Conservation (phyloP, 1,139 yeast genomes). For the Hyphopichia pseudoburtonii region DNA sequence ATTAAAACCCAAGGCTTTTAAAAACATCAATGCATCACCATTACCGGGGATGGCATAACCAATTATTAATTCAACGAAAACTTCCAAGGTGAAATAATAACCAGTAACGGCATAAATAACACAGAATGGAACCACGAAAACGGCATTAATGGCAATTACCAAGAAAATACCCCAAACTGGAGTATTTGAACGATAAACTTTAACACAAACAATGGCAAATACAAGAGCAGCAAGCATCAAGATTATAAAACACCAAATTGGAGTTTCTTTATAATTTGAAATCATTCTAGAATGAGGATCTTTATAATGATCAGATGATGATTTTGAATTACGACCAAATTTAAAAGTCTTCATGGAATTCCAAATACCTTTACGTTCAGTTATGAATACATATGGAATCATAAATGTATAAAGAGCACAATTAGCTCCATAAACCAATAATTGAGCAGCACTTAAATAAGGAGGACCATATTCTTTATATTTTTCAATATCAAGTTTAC, state of each 20-base stretch:
- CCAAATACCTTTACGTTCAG: conserved; percentile 19
- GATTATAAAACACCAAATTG: conserved; percentile 54
- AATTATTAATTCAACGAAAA: conserved; percentile 52
- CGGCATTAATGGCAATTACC: conserved; percentile 47
- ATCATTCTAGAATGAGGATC: conserved; percentile 56
- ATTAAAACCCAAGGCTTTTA: conserved; percentile 55
- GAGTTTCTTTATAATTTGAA: conserved; percentile 53
- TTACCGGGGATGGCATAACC: conserved; percentile 62
- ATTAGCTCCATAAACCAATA: conserved; percentile 41
- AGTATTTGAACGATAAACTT: conserved; percentile 41
- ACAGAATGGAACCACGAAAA: conserved; percentile 49
- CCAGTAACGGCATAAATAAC: conserved; percentile 51
- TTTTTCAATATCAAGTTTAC: conserved; percentile 38
- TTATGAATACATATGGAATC: conserved; percentile 37
- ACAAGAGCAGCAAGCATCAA: conserved; percentile 42
- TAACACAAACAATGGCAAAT: conserved; percentile 43
- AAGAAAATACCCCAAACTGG: conserved; percentile 55
- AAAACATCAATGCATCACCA: conserved; percentile 53
- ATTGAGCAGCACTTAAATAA: too few species aligned
- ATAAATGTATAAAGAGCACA: conserved; percentile 41
- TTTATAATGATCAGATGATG: conserved; percentile 24
- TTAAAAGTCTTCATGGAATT: conserved; percentile 8
- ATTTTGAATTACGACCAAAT: conserved; percentile 13
- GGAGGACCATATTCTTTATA: conserved; percentile 51
- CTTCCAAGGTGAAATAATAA: conserved; percentile 48